A percentile compares a stretch with the other conserved stretches of the same genome.
Evolutionary conservation across 768 basidiomycete genomes (phyloP).

Genomic region (Scleroderma bovista): DNA sequence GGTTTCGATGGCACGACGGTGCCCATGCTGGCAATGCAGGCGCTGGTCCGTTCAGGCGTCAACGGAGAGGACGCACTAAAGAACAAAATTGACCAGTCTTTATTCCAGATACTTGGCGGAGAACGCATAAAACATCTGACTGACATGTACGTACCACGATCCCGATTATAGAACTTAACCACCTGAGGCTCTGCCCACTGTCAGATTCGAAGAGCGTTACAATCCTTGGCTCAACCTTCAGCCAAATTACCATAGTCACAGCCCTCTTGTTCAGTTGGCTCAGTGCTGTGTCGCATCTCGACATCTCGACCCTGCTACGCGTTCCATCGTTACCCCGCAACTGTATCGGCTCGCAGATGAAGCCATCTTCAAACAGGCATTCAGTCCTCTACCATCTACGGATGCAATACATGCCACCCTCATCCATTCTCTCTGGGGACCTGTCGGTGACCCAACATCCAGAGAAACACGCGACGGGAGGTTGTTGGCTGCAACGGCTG

Average conservation of each 20-base stretch:
- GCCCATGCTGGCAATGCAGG: constrained; percentile 43
- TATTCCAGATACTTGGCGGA: constrained; percentile 29
- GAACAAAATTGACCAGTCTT: constrained; percentile 20
- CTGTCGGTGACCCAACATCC: constrained; percentile 29
- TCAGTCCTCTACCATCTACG: constrained; percentile 36
- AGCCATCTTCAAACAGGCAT: constrained; percentile 34
- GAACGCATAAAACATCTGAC: constrained; percentile 33
- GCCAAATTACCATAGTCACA: constrained; percentile 24
- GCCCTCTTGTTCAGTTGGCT: constrained; percentile 36
- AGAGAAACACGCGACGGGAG: constrained; percentile 35
- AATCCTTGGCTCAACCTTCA: constrained; percentile 40
- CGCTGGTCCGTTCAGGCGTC: constrained; percentile 29
- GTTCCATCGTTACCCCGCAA: constrained; percentile 32
- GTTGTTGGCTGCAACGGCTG: constrained; percentile 35
- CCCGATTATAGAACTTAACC: background rate
- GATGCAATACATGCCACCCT: constrained; percentile 39
- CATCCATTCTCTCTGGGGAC: constrained; percentile 41
- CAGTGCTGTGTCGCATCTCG: constrained; percentile 43
- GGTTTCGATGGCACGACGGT: constrained; percentile 40
- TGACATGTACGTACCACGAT: constrained; percentile 29
- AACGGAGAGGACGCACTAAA: constrained; percentile 16
- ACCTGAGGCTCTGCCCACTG: background rate
- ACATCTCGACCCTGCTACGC: constrained; percentile 34
- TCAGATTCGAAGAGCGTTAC: constrained; percentile 37
- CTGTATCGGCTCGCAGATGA: constrained; percentile 39